Percentiles rank a stretch among this genome's conserved stretches.
phyloP scores from a whole-genome alignment of 2,329 filamentous ascomycete genomes.

The Onygenales sp. region DNA sequence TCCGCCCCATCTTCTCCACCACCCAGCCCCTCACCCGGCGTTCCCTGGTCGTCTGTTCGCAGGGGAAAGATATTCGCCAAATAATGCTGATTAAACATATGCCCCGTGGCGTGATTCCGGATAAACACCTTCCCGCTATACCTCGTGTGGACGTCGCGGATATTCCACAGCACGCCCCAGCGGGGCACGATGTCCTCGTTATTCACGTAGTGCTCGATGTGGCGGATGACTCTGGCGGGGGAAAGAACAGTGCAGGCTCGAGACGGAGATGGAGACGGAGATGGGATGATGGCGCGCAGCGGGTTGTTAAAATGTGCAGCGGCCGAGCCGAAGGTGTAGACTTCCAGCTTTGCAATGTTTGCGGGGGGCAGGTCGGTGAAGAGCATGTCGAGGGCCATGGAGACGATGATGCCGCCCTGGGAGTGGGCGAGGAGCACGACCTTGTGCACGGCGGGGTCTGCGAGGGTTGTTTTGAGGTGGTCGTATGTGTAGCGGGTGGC shows the following conservation, averaged over 20 bases:
- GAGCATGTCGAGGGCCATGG: conserved; percentile 67
- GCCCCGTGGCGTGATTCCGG: conserved; percentile 29
- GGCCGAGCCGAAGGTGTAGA: conserved; percentile 67
- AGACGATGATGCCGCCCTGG: conserved; percentile 66
- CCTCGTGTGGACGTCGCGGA: conserved; percentile 38
- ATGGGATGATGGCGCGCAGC: conserved; percentile 37
- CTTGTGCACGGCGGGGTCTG: conserved; percentile 54
- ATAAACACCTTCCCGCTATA: conserved; percentile 43
- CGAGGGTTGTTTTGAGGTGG: conserved; percentile 53
- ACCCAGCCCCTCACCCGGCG: background rate
- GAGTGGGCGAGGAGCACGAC: conserved; percentile 67
- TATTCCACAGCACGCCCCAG: conserved; percentile 65
- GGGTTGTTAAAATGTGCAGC: conserved; percentile 79
- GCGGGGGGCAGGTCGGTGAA: conserved; percentile 60
- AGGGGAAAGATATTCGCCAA: conserved; percentile 34
- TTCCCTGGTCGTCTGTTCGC: background rate
- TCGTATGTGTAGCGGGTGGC: conserved; percentile 54
- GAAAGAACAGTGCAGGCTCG: background rate
- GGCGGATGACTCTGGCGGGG: conserved; percentile 42
- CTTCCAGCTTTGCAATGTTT: conserved; percentile 58
- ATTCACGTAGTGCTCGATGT: conserved; percentile 76
- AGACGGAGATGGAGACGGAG: conserved; percentile 17
- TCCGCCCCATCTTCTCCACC: background rate
- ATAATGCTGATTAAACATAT: conserved; percentile 38
- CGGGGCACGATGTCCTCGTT: conserved; percentile 62